Conservation (phyloP, 257 asterid genomes). For the Nicotiana undulata region DNA sequence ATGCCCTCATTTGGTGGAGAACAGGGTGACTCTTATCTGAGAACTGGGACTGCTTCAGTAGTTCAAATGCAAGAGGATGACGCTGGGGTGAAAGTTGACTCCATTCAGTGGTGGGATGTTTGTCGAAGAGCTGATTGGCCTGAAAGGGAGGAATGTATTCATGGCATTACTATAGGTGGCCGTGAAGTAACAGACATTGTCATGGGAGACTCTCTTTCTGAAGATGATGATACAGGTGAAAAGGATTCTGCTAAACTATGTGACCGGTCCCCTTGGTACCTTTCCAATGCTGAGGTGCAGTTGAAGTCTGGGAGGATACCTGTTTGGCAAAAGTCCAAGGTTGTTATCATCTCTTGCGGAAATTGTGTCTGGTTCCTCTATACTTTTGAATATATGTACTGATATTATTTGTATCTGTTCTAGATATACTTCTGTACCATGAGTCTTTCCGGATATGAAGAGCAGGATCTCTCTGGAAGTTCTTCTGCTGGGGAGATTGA, state of each 20-base stretch:
- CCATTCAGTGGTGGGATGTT: constrained; percentile 50
- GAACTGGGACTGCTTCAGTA: constrained; percentile 25
- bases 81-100: constrained; percentile 31
- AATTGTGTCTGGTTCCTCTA: neutral
- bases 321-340: constrained; percentile 50
- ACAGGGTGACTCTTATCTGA: constrained; percentile 23
- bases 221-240: constrained; percentile 19
- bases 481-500: constrained; percentile 27
- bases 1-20: constrained; percentile 31
- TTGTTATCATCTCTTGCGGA: constrained; percentile 5
- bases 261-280: constrained; percentile 32
- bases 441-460: constrained; percentile 20
- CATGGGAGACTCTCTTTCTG: constrained; percentile 16
- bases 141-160: constrained; percentile 37
- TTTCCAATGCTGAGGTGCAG: constrained; percentile 51
- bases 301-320: constrained; percentile 38
- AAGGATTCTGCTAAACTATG: constrained; percentile 23
- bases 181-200: constrained; percentile 16
- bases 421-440: constrained; percentile 34
- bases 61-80: constrained; percentile 42
- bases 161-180: constrained; percentile 19
- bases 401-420: constrained; percentile 1
- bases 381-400: constrained; percentile 2
- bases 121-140: constrained; percentile 54
- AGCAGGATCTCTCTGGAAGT: constrained; percentile 1